phyloP scores from a whole-genome alignment of 2,329 filamentous ascomycete species.

The Keithomyces neogunnii region DNA sequence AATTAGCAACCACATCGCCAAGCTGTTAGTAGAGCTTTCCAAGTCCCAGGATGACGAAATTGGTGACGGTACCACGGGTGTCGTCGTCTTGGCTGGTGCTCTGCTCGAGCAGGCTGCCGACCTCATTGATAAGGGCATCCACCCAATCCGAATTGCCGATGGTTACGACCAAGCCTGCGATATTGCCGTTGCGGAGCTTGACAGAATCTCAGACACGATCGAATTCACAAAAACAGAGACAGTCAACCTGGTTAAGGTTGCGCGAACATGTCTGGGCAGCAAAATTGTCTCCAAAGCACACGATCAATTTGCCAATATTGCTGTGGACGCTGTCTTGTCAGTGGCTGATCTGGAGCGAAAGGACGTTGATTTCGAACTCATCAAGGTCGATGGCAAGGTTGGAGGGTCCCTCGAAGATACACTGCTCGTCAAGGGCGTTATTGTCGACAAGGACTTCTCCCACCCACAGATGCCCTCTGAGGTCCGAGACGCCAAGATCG shows the following conservation, averaged over 20 bases:
- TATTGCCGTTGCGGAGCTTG: slow-evolving; percentile 85
- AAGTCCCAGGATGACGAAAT: slow-evolving; percentile 99
- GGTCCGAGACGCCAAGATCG: slow-evolving; percentile 90
- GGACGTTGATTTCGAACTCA: slow-evolving; percentile 97
- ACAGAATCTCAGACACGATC: slow-evolving; percentile 87
- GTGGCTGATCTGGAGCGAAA: slow-evolving; percentile 93
- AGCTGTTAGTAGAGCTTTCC: slow-evolving; percentile 91
- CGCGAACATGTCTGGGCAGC: slow-evolving; percentile 90
- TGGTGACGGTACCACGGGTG: slow-evolving; percentile 94
- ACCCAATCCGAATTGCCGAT: slow-evolving; percentile 96
- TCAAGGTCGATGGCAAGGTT: slow-evolving; percentile 98
- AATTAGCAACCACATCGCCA: slow-evolving; percentile 96
- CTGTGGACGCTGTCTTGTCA: slow-evolving; percentile 91
- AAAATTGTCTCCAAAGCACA: slow-evolving; percentile 99
- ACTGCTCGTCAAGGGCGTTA: slow-evolving; percentile 91
- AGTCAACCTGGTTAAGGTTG: slow-evolving; percentile 84
- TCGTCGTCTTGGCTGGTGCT: slow-evolving; percentile 90
- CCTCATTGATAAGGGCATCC: slow-evolving; percentile 98
- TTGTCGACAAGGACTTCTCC: slow-evolving; percentile 99
- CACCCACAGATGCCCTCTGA: slow-evolving; percentile 98
- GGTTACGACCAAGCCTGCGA: slow-evolving; percentile 97
- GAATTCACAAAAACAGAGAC: slow-evolving; percentile 75
- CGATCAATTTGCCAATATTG: slow-evolving; percentile 95
- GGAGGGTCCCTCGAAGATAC: slow-evolving; percentile 90
- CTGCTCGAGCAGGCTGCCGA: slow-evolving; percentile 94